Evolutionary conservation across 2,329 filamentous ascomycete genomes (phyloP).

Genomic region (Colletotrichum cereale): DNA sequence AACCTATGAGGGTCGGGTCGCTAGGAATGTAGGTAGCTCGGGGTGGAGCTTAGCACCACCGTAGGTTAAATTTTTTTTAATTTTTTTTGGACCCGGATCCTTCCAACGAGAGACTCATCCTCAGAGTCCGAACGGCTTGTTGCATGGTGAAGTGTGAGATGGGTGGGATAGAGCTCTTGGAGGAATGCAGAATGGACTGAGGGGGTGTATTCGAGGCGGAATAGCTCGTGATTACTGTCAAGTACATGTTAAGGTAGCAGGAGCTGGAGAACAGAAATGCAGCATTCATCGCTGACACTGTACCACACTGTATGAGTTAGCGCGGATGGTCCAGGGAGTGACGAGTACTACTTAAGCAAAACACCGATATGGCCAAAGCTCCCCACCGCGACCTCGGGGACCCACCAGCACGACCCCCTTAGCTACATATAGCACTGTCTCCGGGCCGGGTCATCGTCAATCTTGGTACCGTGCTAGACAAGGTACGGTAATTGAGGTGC

Average conservation of each 20-base stretch:
- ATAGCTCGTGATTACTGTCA: background rate
- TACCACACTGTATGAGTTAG: background rate
- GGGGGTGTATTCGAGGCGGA: background rate
- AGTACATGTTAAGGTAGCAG: too few species aligned
- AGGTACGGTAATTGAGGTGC: slow-evolving; percentile 8
- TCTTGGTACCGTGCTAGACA: slow-evolving; percentile 4
- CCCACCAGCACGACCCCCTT: slow-evolving; percentile 10
- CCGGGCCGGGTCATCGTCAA: slow-evolving; percentile 20
- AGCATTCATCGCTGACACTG: background rate
- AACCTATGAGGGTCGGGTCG: slow-evolving; percentile 6
- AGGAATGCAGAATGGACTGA: background rate
- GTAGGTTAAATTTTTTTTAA: too few species aligned
- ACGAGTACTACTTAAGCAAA: background rate
- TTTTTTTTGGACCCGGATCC: too few species aligned
- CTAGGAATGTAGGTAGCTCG: background rate
- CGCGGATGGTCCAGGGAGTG: background rate
- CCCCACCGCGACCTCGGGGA: background rate
- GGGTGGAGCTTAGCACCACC: background rate
- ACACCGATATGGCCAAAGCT: slow-evolving; percentile 20
- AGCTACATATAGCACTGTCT: slow-evolving; percentile 29
- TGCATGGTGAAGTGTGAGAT: background rate
- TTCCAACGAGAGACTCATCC: background rate
- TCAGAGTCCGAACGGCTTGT: background rate
- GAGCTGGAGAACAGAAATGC: background rate
- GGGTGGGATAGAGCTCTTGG: background rate